phyloP scores from a whole-genome alignment of 768 basidiomycete species.

The Lenzites betulinus region DNA sequence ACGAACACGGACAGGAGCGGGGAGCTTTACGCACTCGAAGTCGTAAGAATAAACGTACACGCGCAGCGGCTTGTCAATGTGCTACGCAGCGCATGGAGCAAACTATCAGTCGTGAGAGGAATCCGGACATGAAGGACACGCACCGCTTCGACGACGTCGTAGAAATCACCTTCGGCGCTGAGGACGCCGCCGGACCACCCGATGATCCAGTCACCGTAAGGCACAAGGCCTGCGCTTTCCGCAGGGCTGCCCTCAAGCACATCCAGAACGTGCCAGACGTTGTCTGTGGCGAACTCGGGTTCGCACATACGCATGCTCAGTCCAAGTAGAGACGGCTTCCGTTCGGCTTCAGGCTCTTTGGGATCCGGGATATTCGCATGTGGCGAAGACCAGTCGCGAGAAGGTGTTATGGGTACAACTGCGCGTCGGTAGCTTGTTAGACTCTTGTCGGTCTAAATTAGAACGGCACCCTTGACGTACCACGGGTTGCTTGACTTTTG shows the following conservation, averaged over 20 bases:
- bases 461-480: constrained; percentile 39
- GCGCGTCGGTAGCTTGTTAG: constrained; percentile 8
- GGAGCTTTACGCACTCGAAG: constrained; percentile 71
- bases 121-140: constrained; percentile 31
- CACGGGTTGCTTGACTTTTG: constrained; percentile 71
- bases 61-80: constrained; percentile 89
- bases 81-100: constrained; percentile 45
- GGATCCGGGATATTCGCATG: constrained; percentile 40
- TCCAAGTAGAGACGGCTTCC: constrained; percentile 89
- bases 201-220: constrained; percentile 77
- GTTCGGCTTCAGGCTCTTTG: constrained; percentile 42
- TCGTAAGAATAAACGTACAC: constrained; percentile 98
- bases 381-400: constrained; percentile 69
- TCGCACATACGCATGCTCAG: constrained; percentile 93
- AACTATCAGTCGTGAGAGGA: background rate
- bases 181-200: constrained; percentile 96
- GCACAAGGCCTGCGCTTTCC: constrained; percentile 94
- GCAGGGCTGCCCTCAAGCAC: constrained; percentile 96
- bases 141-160: constrained; percentile 91
- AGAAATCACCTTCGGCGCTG: constrained; percentile 92
- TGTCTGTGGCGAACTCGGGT: constrained; percentile 85
- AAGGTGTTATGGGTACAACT: constrained; percentile 88
- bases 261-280: constrained; percentile 98
- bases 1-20: constrained; percentile 8
- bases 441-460: constrained; percentile 2